Evolutionary conservation across 257 asterid species (phyloP).

Genomic region (Haberlea rhodopensis): DNA sequence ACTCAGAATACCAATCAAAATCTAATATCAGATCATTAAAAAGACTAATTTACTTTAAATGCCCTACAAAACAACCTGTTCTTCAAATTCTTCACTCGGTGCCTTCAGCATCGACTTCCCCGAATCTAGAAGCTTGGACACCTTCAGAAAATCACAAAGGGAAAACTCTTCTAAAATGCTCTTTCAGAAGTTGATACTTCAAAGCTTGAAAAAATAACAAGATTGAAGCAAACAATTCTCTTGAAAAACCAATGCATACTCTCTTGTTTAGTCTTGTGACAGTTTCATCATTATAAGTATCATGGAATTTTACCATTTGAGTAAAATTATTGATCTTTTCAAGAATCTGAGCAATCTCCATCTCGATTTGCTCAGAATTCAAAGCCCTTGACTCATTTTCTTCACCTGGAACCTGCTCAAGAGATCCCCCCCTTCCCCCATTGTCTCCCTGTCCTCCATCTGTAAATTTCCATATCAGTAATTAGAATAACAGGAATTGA

Average conservation of each 20-base stretch:
- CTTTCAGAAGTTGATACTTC: conserved; percentile 7
- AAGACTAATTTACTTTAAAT: neutral
- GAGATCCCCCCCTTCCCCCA: conserved; percentile 38
- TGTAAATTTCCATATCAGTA: conserved; percentile 17
- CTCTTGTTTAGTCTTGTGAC: conserved; percentile 9
- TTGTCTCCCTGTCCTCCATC: conserved; percentile 37
- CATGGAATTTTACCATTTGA: conserved; percentile 53
- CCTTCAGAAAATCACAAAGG: conserved; percentile 41
- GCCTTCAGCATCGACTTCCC: conserved; percentile 89
- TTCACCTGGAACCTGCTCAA: conserved; percentile 41
- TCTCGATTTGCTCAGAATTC: conserved; percentile 65
- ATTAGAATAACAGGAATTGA: conserved; percentile 9
- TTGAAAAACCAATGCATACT: conserved; percentile 5
- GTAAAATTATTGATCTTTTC: conserved; percentile 73
- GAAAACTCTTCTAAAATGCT: conserved; percentile 13
- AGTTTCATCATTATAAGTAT: too few relatives aligned
- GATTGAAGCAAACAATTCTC: conserved; percentile 12
- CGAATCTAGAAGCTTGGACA: conserved; percentile 83
- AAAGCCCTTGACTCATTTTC: conserved; percentile 42
- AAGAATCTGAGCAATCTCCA: conserved; percentile 70
- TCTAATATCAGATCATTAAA: conserved; percentile 16
- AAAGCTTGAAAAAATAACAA: neutral
- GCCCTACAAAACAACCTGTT: conserved; percentile 67
- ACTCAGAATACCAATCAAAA: conserved; percentile 27
- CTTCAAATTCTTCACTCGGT: conserved; percentile 75